Evolutionary conservation across 225 moss, liverwort and hornwort species (phyloP), one percentile per base, ranked within the genome.

Genomic region (Lunularia cruciata): DNA sequence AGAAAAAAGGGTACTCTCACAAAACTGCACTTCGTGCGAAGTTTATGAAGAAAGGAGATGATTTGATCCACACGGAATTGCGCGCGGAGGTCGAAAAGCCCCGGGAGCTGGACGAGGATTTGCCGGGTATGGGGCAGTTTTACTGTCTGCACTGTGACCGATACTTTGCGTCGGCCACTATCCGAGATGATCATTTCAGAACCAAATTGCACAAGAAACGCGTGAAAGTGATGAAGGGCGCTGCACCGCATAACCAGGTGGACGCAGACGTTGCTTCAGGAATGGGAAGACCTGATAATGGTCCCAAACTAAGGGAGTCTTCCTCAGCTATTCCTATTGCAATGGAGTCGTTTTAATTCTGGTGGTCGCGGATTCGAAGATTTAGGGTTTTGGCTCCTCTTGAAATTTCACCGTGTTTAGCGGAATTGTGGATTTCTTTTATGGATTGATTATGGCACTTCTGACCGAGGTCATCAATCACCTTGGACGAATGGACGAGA

Each of bases 131-230:
- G 78, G 95, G 92, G 45, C 90, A 90, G 55, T 90, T 77, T 47
- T 96, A 92, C 54, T 96, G 92, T 77, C 77, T 92, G 51, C 95
- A 96, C 63, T 96, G 90, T 88, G 92, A 92, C 76, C 88, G 92
- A 26, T 88, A 96, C 74, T 96, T 96, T 64, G 78, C 85, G 74
- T 90, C 83, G 37, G 61, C 86, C 5, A 70, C 81, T 27, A 79
- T 92, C 27, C 86, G 86, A 64, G 88, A 92, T 60, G 95, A 95
- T 72, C 95, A 95, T 78, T 88, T 80, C 75, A 84, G 72, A 70
- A 87, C 87, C 28, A 87, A 87, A 55, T 82, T 77, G 65, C 87
- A 87, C 34, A 87, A 77, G 63, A 90, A 89, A 75, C 83, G 90
- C 87, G 84, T 92, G 65, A 96, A 90, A 77, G 43, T 76, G 77